A percentile compares a stretch with the other conserved stretches of the same genome.
These are phyloP conservation scores for Canavalia ensiformis DNA, from an alignment of 306 rosid genomes.

Conservation along the genomic window DNA sequence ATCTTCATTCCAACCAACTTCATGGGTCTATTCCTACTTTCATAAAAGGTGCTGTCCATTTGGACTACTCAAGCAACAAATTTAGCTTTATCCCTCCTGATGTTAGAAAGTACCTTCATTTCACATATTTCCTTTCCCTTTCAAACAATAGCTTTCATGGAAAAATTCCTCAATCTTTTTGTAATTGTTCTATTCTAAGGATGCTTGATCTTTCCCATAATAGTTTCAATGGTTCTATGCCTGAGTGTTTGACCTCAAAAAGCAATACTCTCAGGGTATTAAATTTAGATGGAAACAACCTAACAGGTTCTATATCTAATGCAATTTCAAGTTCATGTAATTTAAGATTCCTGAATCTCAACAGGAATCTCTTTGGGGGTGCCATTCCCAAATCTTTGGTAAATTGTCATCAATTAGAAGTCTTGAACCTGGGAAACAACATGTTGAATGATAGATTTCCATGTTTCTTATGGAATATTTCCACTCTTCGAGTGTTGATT, in stretches of 20 bases:
- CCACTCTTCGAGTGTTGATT: not conserved
- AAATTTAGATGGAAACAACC: constrained; percentile 38
- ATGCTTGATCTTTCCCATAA: constrained; percentile 57
- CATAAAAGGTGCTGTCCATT: not conserved
- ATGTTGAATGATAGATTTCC: constrained; percentile 30
- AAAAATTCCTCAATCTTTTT: constrained; percentile 43
- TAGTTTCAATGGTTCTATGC: constrained; percentile 36
- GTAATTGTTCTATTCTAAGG: not conserved
- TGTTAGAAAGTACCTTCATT: not conserved
- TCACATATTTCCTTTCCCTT: constrained; percentile 13
- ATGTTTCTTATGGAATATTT: constrained; percentile 28
- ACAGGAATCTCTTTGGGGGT: constrained; percentile 43
- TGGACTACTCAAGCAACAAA: constrained; percentile 54
- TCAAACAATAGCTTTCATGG: constrained; percentile 34
- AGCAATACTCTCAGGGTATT: constrained; percentile 3
- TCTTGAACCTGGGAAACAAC: constrained; percentile 40
- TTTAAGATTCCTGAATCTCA: constrained; percentile 43
- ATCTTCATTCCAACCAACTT: constrained; percentile 54
- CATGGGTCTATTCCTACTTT: constrained; percentile 32
- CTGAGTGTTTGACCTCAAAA: constrained; percentile 30
- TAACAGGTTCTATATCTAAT: constrained; percentile 36
- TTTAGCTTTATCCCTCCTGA: constrained; percentile 45
- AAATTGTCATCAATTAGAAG: not conserved
- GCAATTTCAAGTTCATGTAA: not conserved
- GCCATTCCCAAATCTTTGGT: constrained; percentile 49